phyloP scores from a whole-genome alignment of 2,329 filamentous ascomycete species.

The Alternaria sp. region DNA sequence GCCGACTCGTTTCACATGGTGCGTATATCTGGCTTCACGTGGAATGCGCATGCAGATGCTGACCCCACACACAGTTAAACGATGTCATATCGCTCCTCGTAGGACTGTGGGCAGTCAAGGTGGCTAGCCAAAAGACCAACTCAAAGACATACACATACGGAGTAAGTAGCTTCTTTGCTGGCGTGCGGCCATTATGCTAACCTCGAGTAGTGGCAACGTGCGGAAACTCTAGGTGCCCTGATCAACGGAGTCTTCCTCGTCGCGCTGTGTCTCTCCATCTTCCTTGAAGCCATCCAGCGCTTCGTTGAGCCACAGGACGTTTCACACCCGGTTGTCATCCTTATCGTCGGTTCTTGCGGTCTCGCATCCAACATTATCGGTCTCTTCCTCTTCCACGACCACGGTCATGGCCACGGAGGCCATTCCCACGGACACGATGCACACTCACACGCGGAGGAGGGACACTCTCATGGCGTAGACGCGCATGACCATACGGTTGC shows the following conservation, averaged over 20 bases:
- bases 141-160: slow-evolving; percentile 96
- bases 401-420: slow-evolving; percentile 79
- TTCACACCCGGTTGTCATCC: slow-evolving; percentile 81
- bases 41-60: slow-evolving; percentile 16
- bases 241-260: slow-evolving; percentile 98
- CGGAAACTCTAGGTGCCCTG: slow-evolving; percentile 93
- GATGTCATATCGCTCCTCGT: slow-evolving; percentile 95
- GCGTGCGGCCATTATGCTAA: slow-evolving; percentile 26
- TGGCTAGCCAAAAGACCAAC: slow-evolving; percentile 78
- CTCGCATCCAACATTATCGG: slow-evolving; percentile 88
- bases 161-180: slow-evolving; percentile 61
- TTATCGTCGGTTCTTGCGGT: slow-evolving; percentile 87
- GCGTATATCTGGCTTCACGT: slow-evolving; percentile 39
- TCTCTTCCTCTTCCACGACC: slow-evolving; percentile 89
- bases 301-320: slow-evolving; percentile 92
- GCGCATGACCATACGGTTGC: slow-evolving; percentile 56
- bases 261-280: slow-evolving; percentile 93
- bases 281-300: slow-evolving; percentile 91
- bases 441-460: slow-evolving; percentile 60
- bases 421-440: slow-evolving; percentile 62
- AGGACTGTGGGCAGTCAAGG: slow-evolving; percentile 92
- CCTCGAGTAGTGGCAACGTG: slow-evolving; percentile 81
- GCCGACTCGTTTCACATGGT: slow-evolving; percentile 99
- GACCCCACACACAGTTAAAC: slow-evolving; percentile 71
- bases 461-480: slow-evolving; percentile 59